Evolutionary conservation across 495 filamentous ascomycete species (phyloP).

Genomic region (Hypoxylon trugodes): DNA sequence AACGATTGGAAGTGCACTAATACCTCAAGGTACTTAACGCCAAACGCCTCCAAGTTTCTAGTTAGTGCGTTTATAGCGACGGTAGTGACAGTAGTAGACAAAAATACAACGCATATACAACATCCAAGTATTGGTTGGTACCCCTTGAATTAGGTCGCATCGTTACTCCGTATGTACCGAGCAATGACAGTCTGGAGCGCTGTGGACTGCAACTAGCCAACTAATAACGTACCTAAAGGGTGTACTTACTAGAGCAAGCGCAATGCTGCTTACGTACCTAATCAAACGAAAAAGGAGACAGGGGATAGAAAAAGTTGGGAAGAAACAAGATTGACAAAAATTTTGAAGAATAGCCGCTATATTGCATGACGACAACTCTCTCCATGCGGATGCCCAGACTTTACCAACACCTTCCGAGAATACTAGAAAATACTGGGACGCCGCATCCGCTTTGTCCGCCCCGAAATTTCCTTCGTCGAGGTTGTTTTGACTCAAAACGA

Average conservation of each 20-base stretch:
- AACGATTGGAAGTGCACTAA: conserved; percentile 1
- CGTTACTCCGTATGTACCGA: conserved; percentile 29
- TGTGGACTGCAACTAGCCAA: too few species aligned
- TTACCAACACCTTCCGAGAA: conserved; percentile 19
- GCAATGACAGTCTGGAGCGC: conserved; percentile 13
- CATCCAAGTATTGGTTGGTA: conserved; percentile 8
- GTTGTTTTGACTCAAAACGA: conserved; percentile 14
- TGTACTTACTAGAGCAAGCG: conserved; percentile 33
- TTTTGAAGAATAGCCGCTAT: conserved; percentile 21
- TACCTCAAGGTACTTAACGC: background rate
- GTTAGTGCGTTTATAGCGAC: background rate
- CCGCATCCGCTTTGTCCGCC: conserved; percentile 20
- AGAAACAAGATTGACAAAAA: conserved; percentile 14
- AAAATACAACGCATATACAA: background rate
- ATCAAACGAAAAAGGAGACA: background rate
- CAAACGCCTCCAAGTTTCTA: background rate
- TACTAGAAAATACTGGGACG: conserved; percentile 17
- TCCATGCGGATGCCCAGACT: conserved; percentile 4
- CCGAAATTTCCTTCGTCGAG: conserved; percentile 1
- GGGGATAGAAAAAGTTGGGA: background rate
- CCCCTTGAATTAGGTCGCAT: conserved; percentile 13
- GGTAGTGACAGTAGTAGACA: too few species aligned
- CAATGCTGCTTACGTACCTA: conserved; percentile 25
- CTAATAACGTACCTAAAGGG: conserved; percentile 19
- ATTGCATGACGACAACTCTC: conserved; percentile 5